Base-by-base conservation (phyloP, 2,329 filamentous ascomycete genomes). In the Alternaria longipes region DNA sequence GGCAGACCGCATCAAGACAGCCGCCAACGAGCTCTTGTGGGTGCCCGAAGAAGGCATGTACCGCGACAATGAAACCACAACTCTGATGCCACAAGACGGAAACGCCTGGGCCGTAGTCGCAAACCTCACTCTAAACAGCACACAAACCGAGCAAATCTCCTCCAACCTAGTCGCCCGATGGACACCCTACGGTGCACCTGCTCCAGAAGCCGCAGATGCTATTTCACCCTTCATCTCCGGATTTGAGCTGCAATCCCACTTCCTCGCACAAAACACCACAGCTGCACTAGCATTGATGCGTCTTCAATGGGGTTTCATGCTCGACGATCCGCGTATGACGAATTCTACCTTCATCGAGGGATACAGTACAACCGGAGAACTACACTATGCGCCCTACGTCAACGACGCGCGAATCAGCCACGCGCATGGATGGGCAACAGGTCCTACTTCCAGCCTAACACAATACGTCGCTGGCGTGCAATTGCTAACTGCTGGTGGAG, bases 251-350 rank as follows among this genome's bases (percentile, higher is more conserved):
- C 79, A 83, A 56, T 77, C 79, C 0, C 83, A 84, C 54, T 79
- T 80, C 54, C 64, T 79, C 8, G 82, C 82, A 0, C 72, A 70
- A 6, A 78, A 83, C 34, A 68, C 79, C 0, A 71, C 75, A 28
- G 73, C 74, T 1, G 82, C 80, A 0, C 71, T 84, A 1, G 81
- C 75, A 3, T 70, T 85, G 5, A 83, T 84, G 62, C 70, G 81
- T 7, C 62, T 82, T 3, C 80, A 83, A 69, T 87, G 84, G 84
- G 84, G 81, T 0, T 87, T 84, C 65, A 86, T 87, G 84, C 80
- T 87, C 5, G 78, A 85, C 16, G 82, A 85, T 56, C 80, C 83
- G 0, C 78, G 82, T 36, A 85, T 85, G 82, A 86, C 84, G 2
- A 83, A 85, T 47, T 81, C 77, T 0, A 84, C 83, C 0, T 85